A percentile compares a stretch with the other conserved stretches of the same genome.
Conservation (phyloP, 148 eudicot genomes). For the Rhododendron henanense region DNA sequence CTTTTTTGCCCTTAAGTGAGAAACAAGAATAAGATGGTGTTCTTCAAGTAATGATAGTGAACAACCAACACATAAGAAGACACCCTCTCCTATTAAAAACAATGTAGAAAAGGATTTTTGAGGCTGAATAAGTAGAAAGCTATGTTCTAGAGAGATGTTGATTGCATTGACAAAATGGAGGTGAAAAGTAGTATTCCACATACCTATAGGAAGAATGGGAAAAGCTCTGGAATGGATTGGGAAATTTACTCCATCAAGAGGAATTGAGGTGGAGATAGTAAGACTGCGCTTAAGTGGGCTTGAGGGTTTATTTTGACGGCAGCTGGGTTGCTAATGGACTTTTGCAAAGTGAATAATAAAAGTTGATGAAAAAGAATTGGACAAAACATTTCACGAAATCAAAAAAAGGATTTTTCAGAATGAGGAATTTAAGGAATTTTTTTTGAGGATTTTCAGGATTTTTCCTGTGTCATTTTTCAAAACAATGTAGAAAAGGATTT, state of each 20-base stretch:
- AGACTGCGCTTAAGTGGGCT: not conserved
- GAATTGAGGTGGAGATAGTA: not conserved
- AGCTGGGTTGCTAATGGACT: not conserved
- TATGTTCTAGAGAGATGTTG: not conserved
- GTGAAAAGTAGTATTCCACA: not conserved
- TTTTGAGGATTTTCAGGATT: too few species aligned
- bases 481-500: too few species aligned
- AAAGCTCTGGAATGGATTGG: not conserved
- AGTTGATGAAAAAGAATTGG: not conserved
- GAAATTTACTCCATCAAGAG: not conserved
- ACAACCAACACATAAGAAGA: not conserved
- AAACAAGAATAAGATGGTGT: not conserved
- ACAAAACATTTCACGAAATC: too few species aligned
- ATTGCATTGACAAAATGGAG: constrained; percentile 1
- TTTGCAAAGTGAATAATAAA: not conserved
- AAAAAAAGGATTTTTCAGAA: too few species aligned
- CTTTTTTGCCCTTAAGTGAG: not conserved
- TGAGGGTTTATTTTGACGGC: not conserved
- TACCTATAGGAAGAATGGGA: not conserved
- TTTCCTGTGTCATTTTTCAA: too few species aligned
- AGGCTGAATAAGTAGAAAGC: not conserved
- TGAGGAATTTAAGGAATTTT: too few species aligned
- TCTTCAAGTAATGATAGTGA: not conserved
- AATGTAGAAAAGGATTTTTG: not conserved
- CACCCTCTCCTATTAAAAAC: not conserved